Evolutionary conservation across 495 filamentous ascomycete genomes (phyloP), one percentile per base, ranked within the genome.

Genomic region (Xylaria bambusicola): DNA sequence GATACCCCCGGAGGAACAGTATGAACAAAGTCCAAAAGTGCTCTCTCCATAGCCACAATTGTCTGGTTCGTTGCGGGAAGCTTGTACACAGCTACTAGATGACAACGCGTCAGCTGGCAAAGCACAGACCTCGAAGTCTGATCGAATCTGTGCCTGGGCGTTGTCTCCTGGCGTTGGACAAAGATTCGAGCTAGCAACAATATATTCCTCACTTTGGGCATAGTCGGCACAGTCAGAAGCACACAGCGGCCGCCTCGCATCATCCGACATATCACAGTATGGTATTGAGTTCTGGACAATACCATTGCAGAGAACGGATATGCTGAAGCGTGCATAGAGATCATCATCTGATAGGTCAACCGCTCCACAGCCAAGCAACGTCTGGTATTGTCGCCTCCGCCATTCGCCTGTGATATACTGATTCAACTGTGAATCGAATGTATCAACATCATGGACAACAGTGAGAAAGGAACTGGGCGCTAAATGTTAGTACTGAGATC

Each of bases 241-340:
- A 75, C 95, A 99, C 29, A 98, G 79, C 3, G 95, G 94, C 44
- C 80, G 75, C 5, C 89, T 86, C 29, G 88, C 73, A 46, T 78
- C 72, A 6, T 75, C 68, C 1, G 87, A 83, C 33, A 96, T 75
- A 15, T 76, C 70, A 73, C 95, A 98, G 35, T 80, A 71, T n/a
- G 68, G 60, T 63, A 87, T 86, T 23, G 95, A 99, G 68, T 91
- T 92, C 73, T 98, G 95, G 54, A 99, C 84, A 71, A 99, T 89
- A 60, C 89, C 85, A 80, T 93, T 98, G 83, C 95, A 99, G 62
- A 99, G 82, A 70, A 92, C 86, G 65, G 90, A 93, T 48, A 86
- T 93, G 12, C 92, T 96, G 74, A 92, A 99, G 66, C 93, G 88
- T 21, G 95, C 94, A 76, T 99, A 99, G 66, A 91, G 84, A 51